phyloP scores from a whole-genome alignment of 257 asterid genomes.

The Ophiorrhiza pumila region DNA sequence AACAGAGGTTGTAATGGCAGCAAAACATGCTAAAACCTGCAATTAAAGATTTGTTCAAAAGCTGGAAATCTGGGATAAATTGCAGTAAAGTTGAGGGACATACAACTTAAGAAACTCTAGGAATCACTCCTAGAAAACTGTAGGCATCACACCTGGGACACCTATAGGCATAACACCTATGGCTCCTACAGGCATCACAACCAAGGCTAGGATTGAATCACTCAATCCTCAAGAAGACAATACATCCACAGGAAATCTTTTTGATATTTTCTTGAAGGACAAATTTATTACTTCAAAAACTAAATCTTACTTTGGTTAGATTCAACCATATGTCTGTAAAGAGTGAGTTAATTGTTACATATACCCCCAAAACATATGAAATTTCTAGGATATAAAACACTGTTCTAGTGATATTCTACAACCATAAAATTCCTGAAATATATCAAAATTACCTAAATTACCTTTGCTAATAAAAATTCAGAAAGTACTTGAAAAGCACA shows the following conservation, averaged over 20 bases:
- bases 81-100: background rate
- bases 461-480: background rate
- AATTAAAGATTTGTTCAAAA: background rate
- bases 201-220: background rate
- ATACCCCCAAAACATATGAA: background rate
- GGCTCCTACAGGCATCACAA: background rate
- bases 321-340: background rate
- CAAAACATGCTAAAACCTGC: background rate
- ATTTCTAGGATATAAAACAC: background rate
- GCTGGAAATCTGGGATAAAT: background rate
- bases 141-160: background rate
- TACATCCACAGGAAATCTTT: background rate
- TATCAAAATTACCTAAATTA: background rate
- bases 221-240: background rate
- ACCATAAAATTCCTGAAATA: background rate
- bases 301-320: background rate
- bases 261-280: background rate
- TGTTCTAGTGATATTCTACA: background rate
- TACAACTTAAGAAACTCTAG: background rate
- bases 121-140: background rate
- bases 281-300: background rate
- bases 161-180: background rate
- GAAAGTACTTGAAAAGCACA: background rate
- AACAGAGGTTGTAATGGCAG: background rate
- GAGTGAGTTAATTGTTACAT: background rate